phyloP scores from a whole-genome alignment of 2,329 filamentous ascomycete genomes.

The Escovopsis sp. region DNA sequence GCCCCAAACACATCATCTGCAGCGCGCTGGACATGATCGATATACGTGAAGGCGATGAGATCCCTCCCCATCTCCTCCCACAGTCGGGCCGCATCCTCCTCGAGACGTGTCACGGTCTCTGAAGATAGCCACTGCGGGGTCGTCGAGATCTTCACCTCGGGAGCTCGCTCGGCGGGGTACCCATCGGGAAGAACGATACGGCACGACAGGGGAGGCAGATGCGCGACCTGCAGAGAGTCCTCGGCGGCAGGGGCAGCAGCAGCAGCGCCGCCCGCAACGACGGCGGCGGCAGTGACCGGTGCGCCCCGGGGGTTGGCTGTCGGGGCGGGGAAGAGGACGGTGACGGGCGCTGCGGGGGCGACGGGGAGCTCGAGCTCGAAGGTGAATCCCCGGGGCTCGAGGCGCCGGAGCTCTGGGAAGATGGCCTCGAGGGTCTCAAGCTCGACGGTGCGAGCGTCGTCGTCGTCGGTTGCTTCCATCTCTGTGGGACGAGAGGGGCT shows the following conservation, averaged over 20 bases:
- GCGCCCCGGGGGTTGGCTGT: constrained; percentile 2
- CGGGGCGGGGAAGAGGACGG: constrained; percentile 40
- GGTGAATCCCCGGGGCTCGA: constrained; percentile 25
- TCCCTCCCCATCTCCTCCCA: constrained; percentile 50
- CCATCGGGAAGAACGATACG: constrained; percentile 38
- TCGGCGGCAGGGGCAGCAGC: constrained; percentile 4
- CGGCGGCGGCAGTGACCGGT: neutral
- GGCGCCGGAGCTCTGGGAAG: constrained; percentile 46
- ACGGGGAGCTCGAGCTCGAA: constrained; percentile 45
- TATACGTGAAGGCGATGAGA: constrained; percentile 45
- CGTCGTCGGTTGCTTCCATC: constrained; percentile 30
- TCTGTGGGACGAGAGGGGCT: constrained; percentile 4
- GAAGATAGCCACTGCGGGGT: constrained; percentile 42
- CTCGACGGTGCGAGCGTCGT: constrained; percentile 43
- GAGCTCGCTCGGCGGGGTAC: constrained; percentile 42
- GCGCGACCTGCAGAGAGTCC: constrained; percentile 36
- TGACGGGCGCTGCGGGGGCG: constrained; percentile 37
- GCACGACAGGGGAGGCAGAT: constrained; percentile 44
- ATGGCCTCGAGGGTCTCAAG: constrained; percentile 48
- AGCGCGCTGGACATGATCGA: constrained; percentile 46
- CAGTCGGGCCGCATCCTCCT: constrained; percentile 33
- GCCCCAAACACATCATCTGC: constrained; percentile 48
- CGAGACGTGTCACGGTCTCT: constrained; percentile 32
- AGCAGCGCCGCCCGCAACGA: neutral
- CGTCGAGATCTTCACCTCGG: constrained; percentile 35